These are phyloP conservation scores for Fusarium nodosum DNA, from an alignment of 2,329 filamentous ascomycete genomes.

Conservation along the genomic window DNA sequence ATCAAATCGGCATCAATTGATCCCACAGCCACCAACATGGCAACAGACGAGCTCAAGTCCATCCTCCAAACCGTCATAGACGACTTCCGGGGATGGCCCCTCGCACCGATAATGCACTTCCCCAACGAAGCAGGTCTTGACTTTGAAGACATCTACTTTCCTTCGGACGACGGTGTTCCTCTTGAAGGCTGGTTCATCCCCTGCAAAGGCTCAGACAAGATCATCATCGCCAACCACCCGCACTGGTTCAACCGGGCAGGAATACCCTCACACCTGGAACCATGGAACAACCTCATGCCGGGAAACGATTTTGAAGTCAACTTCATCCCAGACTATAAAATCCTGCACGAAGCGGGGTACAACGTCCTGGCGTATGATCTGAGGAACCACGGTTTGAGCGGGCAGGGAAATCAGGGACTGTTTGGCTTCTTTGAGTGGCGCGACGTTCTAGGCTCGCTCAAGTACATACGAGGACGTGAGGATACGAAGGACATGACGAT, in stretches of 20 bases:
- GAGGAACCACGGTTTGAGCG: conserved; percentile 33
- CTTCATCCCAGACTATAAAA: conserved; percentile 39
- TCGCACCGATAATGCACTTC: conserved; percentile 31
- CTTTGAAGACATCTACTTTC: conserved; percentile 34
- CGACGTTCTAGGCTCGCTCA: conserved; percentile 32
- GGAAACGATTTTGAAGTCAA: conserved; percentile 40
- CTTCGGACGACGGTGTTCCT: conserved; percentile 28
- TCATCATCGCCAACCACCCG: conserved; percentile 40
- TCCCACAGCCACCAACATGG: conserved; percentile 5
- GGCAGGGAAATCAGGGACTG: conserved; percentile 26
- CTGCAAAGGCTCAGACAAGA: conserved; percentile 23
- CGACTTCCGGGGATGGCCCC: conserved; percentile 34
- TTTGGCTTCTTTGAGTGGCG: conserved; percentile 42
- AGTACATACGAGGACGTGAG: conserved; percentile 1
- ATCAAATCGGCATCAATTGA: background rate
- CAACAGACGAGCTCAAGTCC: conserved; percentile 12
- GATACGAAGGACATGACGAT: conserved; percentile 21
- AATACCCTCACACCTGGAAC: conserved; percentile 23
- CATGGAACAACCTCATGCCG: conserved; percentile 29
- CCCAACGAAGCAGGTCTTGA: conserved; percentile 25
- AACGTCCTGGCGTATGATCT: conserved; percentile 37
- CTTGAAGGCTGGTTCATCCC: conserved; percentile 40
- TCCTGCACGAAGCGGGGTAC: conserved; percentile 33
- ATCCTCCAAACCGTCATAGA: conserved; percentile 23
- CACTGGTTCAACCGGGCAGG: conserved; percentile 40